These are phyloP conservation scores for Komagataella phaffii DNA, from an alignment of 805 yeast genomes.

Conservation along the genomic window DNA sequence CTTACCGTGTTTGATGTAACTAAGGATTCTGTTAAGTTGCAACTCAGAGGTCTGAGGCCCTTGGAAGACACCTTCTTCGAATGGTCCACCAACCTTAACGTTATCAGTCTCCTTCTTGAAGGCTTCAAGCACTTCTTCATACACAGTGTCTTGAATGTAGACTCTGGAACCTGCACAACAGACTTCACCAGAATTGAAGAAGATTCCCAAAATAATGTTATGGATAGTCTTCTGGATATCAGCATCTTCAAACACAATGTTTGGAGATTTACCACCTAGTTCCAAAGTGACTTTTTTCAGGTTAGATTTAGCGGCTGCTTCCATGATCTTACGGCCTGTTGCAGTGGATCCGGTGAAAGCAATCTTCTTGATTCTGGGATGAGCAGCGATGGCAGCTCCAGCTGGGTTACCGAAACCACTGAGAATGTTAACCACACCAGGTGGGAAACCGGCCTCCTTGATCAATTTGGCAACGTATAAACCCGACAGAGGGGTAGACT, in stretches of 20 bases:
- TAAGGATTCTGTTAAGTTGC: slow-evolving; percentile 69
- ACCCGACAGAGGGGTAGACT: slow-evolving; percentile 56
- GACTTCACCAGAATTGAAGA: slow-evolving; percentile 90
- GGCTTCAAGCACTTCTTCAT: slow-evolving; percentile 59
- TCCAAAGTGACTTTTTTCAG: slow-evolving; percentile 88
- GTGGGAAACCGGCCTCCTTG: slow-evolving; percentile 48
- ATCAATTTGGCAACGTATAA: slow-evolving; percentile 37
- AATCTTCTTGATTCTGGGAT: slow-evolving; percentile 44
- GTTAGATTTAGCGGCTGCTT: slow-evolving; percentile 65
- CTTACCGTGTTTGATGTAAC: slow-evolving; percentile 65
- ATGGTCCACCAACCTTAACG: slow-evolving; percentile 70
- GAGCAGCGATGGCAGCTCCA: slow-evolving; percentile 46
- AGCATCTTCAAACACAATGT: slow-evolving; percentile 78
- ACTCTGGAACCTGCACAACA: slow-evolving; percentile 93
- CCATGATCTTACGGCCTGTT: slow-evolving; percentile 71
- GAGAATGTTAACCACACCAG: slow-evolving; percentile 49
- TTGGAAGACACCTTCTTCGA: slow-evolving; percentile 63
- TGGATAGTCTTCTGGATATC: slow-evolving; percentile 65
- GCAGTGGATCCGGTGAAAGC: slow-evolving; percentile 62
- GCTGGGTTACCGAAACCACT: slow-evolving; percentile 50
- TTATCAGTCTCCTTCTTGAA: slow-evolving; percentile 39
- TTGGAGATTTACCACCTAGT: slow-evolving; percentile 95
- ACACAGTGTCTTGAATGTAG: slow-evolving; percentile 73
- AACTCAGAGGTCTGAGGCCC: slow-evolving; percentile 85
- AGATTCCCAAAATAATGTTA: slow-evolving; percentile 70